phyloP scores from a whole-genome alignment of 2,329 filamentous ascomycete genomes.

The Colletotrichum sansevieriae region DNA sequence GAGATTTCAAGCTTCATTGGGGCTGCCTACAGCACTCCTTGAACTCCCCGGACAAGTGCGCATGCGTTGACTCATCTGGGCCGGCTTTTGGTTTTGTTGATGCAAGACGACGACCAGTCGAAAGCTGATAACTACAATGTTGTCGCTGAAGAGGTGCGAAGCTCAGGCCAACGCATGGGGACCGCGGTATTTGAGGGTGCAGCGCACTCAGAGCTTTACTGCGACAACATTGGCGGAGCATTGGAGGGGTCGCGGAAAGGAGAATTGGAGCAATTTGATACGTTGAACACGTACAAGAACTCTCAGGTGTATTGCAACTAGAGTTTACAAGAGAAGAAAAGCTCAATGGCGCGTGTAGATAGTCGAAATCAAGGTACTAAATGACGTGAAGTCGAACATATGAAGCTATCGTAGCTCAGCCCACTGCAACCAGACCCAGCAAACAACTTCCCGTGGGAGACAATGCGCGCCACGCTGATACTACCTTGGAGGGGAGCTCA shows the following conservation, averaged over 20 bases:
- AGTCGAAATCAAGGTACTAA: background rate
- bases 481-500: slow-evolving; percentile 8
- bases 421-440: slow-evolving; percentile 10
- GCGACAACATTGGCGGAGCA: slow-evolving; percentile 42
- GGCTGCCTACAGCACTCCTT: slow-evolving; percentile 37
- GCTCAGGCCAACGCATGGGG: background rate
- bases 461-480: slow-evolving; percentile 6
- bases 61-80: slow-evolving; percentile 10
- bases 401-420: slow-evolving; percentile 39
- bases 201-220: slow-evolving; percentile 32
- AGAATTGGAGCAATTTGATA: background rate
- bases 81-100: slow-evolving; percentile 17
- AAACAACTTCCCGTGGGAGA: slow-evolving; percentile 6
- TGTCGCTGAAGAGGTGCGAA: background rate
- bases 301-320: background rate
- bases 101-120: background rate
- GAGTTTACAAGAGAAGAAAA: background rate
- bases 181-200: slow-evolving; percentile 4
- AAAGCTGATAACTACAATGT: background rate
- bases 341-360: slow-evolving; percentile 20
- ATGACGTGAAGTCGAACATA: background rate
- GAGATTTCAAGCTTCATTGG: background rate
- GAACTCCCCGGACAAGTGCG: slow-evolving; percentile 31
- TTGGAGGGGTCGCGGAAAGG: background rate
- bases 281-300: background rate